Base-by-base conservation (phyloP, 345 rosid genomes). In the Hypericum perforatum region DNA sequence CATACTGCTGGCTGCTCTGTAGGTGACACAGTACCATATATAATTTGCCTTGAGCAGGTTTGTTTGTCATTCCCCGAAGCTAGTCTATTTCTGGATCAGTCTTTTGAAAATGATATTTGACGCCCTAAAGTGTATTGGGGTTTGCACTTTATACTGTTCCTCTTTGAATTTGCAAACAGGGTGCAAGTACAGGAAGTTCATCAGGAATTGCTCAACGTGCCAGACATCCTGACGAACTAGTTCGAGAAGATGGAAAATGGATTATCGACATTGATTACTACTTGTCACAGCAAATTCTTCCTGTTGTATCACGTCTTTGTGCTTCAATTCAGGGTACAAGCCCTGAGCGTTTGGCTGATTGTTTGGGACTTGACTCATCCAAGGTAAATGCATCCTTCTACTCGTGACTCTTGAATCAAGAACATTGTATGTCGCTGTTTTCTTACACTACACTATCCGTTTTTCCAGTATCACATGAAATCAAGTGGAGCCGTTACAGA, bases 271-370 rank as follows among this genome's bases (percentile, higher is more conserved):
- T 85, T 65, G 97, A 92, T 46, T 92, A 92, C 74, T 92, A 92
- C 76, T 71, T 85, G 71, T 79, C 97, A 53, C 95, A 92, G 65
- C 98, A 92, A 86, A 92, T 92, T 75, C 98, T 85, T 77, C 98
- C 96, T 11, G 97, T 92, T 44, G 94, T 92, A 53, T 83, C 98
- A 32, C 88, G 98, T 44, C 60, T 92, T 15, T 88, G 98, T 57
- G 95, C 95, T 62, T 84, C 94, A 70, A 85, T 92, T 55, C 95
- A 92, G 72, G 98, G 96, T 50, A 92, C 97, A 50, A 85, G 90
- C 69, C 95, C 95, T 38, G 98, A 67, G 70, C 88, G 88, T 39
- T 64, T 92, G 74, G 98, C 98, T 62, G 84, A 85, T 70, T 92
- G 98, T 71, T 65, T 92, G 73, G 98, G 98, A 66, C 90, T 88